Evolutionary conservation across 306 rosid species (phyloP).

Genomic region (Sesbania bispinosa): DNA sequence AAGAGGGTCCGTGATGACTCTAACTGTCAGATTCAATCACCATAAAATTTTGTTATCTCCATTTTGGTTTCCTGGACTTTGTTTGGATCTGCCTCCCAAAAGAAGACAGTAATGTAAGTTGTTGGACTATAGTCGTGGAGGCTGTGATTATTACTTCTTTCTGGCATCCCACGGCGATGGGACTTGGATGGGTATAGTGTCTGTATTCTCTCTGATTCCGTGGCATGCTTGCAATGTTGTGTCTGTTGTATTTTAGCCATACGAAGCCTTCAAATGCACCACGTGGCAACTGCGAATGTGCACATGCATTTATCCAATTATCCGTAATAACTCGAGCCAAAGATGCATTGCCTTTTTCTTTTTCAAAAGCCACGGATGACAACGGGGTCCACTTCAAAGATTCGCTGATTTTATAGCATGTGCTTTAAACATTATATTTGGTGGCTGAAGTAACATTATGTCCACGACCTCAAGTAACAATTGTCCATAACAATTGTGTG

Average conservation of each 20-base stretch:
- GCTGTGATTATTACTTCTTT: background rate
- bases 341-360: background rate
- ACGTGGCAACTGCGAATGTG: background rate
- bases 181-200: background rate
- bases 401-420: background rate
- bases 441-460: background rate
- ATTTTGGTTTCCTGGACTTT: background rate
- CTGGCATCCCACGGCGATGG: background rate
- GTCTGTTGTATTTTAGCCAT: background rate
- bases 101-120: background rate
- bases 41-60: background rate
- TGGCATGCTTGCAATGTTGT: background rate
- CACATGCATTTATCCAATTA: conserved; percentile 4
- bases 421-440: background rate
- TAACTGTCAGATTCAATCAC: conserved; percentile 32
- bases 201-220: conserved; percentile 7
- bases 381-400: background rate
- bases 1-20: conserved; percentile 64
- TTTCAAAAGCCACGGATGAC: background rate
- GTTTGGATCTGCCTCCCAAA: background rate
- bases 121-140: background rate
- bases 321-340: background rate
- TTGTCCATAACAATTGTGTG: background rate
- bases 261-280: background rate
- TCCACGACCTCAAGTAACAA: too few relatives aligned